Evolutionary conservation across 148 eudicot genomes (phyloP).

Genomic region (Heliamphora exappendiculata): DNA sequence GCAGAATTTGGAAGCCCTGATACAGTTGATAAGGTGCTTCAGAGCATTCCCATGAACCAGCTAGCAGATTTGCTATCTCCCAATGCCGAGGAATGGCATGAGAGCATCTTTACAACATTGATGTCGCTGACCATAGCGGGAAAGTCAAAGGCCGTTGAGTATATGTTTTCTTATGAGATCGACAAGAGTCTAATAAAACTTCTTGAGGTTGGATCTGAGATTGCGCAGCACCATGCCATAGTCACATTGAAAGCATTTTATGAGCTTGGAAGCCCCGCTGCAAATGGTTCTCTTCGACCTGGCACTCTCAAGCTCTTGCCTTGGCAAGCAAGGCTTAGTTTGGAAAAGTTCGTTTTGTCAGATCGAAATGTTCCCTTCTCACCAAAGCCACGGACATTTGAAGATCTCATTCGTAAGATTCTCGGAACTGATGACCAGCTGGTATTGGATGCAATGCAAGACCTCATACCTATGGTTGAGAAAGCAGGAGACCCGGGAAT

Average conservation of each 20-base stretch:
- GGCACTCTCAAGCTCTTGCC: constrained; percentile 5
- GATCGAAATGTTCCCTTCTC: neutral
- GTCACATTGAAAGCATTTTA: constrained; percentile 11
- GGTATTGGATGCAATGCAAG: constrained; percentile 12
- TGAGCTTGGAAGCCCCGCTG: constrained; percentile 9
- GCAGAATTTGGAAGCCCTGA: constrained; percentile 7
- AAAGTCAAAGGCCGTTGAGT: constrained; percentile 14
- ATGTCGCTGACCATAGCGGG: constrained; percentile 13
- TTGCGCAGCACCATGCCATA: constrained; percentile 6
- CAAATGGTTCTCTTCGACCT: constrained; percentile 9
- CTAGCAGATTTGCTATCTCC: constrained; percentile 13
- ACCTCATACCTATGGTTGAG: constrained; percentile 10
- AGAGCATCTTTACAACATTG: constrained; percentile 2
- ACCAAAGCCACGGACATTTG: constrained; percentile 5
- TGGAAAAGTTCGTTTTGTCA: constrained; percentile 7
- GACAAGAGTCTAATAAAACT: constrained; percentile 6
- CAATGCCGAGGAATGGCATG: constrained; percentile 13
- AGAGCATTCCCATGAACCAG: constrained; percentile 10
- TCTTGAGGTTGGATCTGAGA: constrained; percentile 12
- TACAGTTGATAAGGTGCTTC: constrained; percentile 13
- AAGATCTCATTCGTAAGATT: constrained; percentile 3
- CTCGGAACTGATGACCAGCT: neutral
- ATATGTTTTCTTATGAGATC: constrained; percentile 2
- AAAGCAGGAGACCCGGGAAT: constrained; percentile 5
- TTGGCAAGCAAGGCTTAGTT: constrained; percentile 13